Evolutionary conservation across 2,329 filamentous ascomycete genomes (phyloP).

Genomic region (Fusarium siculi): DNA sequence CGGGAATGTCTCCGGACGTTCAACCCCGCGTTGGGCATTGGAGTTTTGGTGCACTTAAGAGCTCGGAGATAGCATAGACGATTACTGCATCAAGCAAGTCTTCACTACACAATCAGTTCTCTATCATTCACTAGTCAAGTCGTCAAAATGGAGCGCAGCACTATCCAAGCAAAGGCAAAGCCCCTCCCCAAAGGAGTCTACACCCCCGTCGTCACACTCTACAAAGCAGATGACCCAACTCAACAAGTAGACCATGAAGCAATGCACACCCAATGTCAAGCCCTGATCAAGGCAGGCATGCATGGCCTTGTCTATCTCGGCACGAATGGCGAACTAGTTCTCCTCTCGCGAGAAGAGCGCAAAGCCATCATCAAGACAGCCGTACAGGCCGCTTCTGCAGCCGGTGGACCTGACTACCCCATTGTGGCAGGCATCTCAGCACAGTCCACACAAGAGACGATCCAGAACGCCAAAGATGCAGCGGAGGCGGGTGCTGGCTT

Average conservation of each 20-base stretch:
- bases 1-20: slow-evolving; percentile 3
- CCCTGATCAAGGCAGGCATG: slow-evolving; percentile 56
- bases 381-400: slow-evolving; percentile 50
- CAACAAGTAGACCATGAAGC: slow-evolving; percentile 58
- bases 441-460: slow-evolving; percentile 69
- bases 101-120: not conserved
- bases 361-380: slow-evolving; percentile 54
- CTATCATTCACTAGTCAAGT: not conserved
- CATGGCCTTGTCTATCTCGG: slow-evolving; percentile 59
- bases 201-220: slow-evolving; percentile 59
- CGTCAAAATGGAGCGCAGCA: slow-evolving; percentile 44
- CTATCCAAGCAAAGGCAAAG: slow-evolving; percentile 49
- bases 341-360: slow-evolving; percentile 55
- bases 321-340: slow-evolving; percentile 58
- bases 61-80: slow-evolving; percentile 8
- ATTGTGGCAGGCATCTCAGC: slow-evolving; percentile 58
- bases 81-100: not conserved
- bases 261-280: slow-evolving; percentile 55
- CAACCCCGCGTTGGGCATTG: not conserved
- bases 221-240: slow-evolving; percentile 50
- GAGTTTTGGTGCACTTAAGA: slow-evolving; percentile 6
- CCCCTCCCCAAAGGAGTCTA: slow-evolving; percentile 57
- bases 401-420: slow-evolving; percentile 50
- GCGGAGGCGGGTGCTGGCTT: slow-evolving; percentile 76
- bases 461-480: slow-evolving; percentile 73